A percentile compares a stretch with the other conserved stretches of the same genome.
Evolutionary conservation across 495 filamentous ascomycete species (phyloP).

Genomic region (Margaritispora aquatica): DNA sequence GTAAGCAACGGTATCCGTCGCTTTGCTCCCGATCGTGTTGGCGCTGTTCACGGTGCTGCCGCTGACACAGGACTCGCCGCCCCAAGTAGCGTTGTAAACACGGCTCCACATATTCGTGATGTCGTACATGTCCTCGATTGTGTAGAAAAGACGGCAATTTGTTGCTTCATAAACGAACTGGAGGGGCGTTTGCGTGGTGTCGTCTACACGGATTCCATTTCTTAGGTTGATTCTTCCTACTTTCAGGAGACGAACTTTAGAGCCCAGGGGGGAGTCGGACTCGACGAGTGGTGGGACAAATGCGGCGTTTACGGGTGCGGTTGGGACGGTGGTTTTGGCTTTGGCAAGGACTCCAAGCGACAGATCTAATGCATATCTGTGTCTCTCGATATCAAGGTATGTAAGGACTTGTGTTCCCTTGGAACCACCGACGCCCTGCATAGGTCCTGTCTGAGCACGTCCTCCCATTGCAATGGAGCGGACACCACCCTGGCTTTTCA

Average conservation of each 20-base stretch:
- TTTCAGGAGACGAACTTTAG: neutral
- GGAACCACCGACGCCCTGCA: conserved; percentile 27
- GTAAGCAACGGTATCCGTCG: neutral
- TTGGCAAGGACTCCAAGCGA: neutral
- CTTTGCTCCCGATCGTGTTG: neutral
- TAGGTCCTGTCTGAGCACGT: conserved; percentile 32
- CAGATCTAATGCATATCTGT: neutral
- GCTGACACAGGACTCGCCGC: neutral
- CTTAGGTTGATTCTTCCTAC: neutral
- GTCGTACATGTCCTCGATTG: conserved; percentile 33
- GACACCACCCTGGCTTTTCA: conserved; percentile 47
- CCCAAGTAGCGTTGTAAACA: conserved; percentile 14
- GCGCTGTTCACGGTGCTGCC: neutral
- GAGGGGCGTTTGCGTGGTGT: conserved; percentile 2
- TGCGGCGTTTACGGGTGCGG: neutral
- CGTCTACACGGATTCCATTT: neutral
- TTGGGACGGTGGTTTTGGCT: neutral
- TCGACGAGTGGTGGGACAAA: neutral
- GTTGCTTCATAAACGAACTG: conserved; percentile 43
- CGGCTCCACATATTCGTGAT: conserved; percentile 36
- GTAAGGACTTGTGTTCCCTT: conserved; percentile 1
- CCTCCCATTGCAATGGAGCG: conserved; percentile 45
- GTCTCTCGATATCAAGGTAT: neutral
- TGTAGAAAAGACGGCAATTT: conserved; percentile 49
- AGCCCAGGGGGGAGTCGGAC: neutral